Conservation (phyloP, 352 stramenopile genomes). For the Phytopythium boreale region DNA sequence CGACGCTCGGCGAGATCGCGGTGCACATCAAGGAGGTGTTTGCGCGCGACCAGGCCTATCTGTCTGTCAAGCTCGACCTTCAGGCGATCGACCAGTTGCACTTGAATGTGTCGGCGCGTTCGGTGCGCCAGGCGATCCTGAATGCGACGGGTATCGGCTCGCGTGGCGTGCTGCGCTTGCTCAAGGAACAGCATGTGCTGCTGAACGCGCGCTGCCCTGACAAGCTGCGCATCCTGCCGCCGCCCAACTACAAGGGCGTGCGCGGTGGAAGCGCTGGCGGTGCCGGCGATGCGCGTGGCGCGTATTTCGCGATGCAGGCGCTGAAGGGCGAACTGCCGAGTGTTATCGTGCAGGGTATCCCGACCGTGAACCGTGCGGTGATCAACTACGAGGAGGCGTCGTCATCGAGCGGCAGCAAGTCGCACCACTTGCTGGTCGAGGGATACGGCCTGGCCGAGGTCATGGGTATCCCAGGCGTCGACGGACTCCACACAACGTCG, state of each 20-base stretch:
- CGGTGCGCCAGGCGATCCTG: conserved; percentile 92
- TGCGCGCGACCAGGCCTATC: conserved; percentile 90
- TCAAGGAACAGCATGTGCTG: conserved; percentile 86
- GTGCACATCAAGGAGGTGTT: conserved; percentile 99
- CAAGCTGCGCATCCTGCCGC: conserved; percentile 80
- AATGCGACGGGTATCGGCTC: conserved; percentile 69
- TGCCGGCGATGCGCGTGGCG: conserved; percentile 54
- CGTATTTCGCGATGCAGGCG: conserved; percentile 94
- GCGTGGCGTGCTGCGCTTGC: conserved; percentile 60
- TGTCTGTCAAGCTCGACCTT: conserved; percentile 98
- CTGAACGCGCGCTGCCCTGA: conserved; percentile 79
- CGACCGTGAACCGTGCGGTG: conserved; percentile 96
- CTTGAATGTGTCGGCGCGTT: conserved; percentile 92
- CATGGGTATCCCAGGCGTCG: conserved; percentile 97
- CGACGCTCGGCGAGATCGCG: conserved; percentile 94
- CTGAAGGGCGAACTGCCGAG: conserved; percentile 94
- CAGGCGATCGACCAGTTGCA: conserved; percentile 96
- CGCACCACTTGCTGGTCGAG: conserved; percentile 98
- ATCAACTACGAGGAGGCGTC: conserved; percentile 97
- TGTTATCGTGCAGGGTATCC: conserved; percentile 98
- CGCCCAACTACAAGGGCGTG: conserved; percentile 85
- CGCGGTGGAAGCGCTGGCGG: conserved; percentile 16
- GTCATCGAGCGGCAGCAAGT: conserved; percentile 48
- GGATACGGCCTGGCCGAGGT: conserved; percentile 97
- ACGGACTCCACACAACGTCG: conserved; percentile 94